phyloP scores from a whole-genome alignment of 2,329 filamentous ascomycete genomes.

The Fusarium tuaranense region DNA sequence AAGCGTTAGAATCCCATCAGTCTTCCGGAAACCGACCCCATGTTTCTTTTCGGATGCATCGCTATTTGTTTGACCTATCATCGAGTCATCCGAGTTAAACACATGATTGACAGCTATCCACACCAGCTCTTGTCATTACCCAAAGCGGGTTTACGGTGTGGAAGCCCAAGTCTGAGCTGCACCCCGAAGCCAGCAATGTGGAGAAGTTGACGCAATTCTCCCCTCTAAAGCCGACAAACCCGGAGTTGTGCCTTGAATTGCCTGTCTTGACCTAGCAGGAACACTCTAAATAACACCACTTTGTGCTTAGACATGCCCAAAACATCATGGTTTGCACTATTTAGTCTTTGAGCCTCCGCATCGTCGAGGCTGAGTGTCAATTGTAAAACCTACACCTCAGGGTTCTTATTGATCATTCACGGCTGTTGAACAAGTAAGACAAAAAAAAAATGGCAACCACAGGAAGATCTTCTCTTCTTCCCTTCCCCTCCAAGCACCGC shows the following conservation, averaged over 20 bases:
- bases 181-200: background rate
- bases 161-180: background rate
- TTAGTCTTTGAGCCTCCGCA: constrained; percentile 3
- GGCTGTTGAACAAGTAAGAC: background rate
- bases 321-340: background rate
- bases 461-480: constrained; percentile 4
- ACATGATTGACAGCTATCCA: background rate
- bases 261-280: background rate
- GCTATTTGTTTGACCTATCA: background rate
- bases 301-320: constrained; percentile 8
- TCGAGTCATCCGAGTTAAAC: background rate
- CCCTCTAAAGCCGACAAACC: background rate
- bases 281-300: background rate
- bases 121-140: background rate
- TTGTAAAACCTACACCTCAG: background rate
- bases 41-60: background rate
- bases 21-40: background rate
- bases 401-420: background rate
- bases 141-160: background rate
- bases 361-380: too few relatives aligned
- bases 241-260: constrained; percentile 3
- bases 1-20: background rate
- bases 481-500: constrained; percentile 44
- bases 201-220: background rate
- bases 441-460: background rate